phyloP scores from a whole-genome alignment of 768 basidiomycete species.

The Tephrocybe sp. region DNA sequence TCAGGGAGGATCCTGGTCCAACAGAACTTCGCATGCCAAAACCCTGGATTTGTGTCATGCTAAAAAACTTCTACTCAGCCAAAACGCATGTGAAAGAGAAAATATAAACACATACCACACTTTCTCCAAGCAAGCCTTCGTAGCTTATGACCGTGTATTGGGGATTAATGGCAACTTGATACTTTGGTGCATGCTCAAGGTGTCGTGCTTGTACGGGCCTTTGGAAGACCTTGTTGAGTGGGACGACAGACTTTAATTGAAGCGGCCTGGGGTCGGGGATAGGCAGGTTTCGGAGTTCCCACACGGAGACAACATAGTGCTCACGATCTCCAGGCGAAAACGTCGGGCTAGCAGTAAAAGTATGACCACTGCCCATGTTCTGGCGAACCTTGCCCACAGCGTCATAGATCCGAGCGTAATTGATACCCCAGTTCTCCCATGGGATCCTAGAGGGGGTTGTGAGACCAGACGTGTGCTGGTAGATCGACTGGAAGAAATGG shows the following conservation, averaged over 20 bases:
- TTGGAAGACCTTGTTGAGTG: background rate
- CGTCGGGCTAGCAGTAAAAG: background rate
- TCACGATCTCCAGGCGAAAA: background rate
- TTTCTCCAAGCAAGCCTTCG: constrained; percentile 6
- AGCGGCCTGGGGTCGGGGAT: background rate
- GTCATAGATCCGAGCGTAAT: background rate
- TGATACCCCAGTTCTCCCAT: constrained; percentile 1
- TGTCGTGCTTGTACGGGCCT: no score
- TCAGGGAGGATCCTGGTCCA: no score
- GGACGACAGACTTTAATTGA: background rate
- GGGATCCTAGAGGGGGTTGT: no score
- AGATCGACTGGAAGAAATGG: background rate
- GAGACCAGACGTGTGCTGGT: background rate
- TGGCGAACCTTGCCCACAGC: background rate
- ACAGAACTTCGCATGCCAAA: no score
- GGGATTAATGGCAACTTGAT: constrained; percentile 1
- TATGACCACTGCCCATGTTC: constrained; percentile 4
- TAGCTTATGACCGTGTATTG: background rate
- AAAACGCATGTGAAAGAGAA: no score
- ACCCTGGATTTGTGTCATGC: no score
- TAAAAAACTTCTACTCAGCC: no score
- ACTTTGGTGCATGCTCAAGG: background rate
- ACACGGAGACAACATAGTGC: constrained; percentile 1
- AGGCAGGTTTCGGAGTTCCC: constrained; percentile 5
- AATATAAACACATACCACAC: background rate